These are phyloP conservation scores for Zasmidium citrigriseum DNA, from an alignment of 2,329 filamentous ascomycete genomes.

Conservation along the genomic window DNA sequence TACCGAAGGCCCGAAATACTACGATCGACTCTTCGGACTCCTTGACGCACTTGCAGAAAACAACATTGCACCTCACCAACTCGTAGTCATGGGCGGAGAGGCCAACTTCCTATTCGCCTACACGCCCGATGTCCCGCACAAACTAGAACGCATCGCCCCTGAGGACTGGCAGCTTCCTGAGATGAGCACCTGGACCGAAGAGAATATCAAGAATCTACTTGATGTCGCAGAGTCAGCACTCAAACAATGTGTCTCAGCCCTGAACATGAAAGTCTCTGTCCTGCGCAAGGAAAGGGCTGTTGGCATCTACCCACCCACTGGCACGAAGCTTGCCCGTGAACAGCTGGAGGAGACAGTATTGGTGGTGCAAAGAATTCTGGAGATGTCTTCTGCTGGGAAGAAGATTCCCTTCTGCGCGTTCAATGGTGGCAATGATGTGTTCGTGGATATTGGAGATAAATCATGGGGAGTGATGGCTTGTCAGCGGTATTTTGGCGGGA, in stretches of 20 bases:
- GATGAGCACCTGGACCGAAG: slow-evolving; percentile 75
- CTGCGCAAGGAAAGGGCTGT: slow-evolving; percentile 79
- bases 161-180: slow-evolving; percentile 73
- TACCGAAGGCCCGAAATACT: slow-evolving; percentile 82
- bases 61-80: slow-evolving; percentile 69
- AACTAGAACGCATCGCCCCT: slow-evolving; percentile 66
- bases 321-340: slow-evolving; percentile 68
- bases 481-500: slow-evolving; percentile 81
- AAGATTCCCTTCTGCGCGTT: slow-evolving; percentile 92
- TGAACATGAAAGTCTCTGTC: slow-evolving; percentile 76
- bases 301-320: slow-evolving; percentile 47
- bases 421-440: slow-evolving; percentile 96
- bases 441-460: slow-evolving; percentile 98
- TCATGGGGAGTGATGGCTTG: slow-evolving; percentile 92
- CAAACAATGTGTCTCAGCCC: slow-evolving; percentile 74
- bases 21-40: slow-evolving; percentile 81
- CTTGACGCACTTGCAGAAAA: slow-evolving; percentile 74
- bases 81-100: slow-evolving; percentile 93
- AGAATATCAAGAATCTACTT: slow-evolving; percentile 76
- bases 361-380: slow-evolving; percentile 88
- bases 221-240: slow-evolving; percentile 86
- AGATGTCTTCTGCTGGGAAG: slow-evolving; percentile 70
- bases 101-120: slow-evolving; percentile 93
- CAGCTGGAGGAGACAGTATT: slow-evolving; percentile 91
- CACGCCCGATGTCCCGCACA: slow-evolving; percentile 62